Base-by-base conservation (phyloP, 1,284 basidiomycete species). In the Fomitopsis pinicola region DNA sequence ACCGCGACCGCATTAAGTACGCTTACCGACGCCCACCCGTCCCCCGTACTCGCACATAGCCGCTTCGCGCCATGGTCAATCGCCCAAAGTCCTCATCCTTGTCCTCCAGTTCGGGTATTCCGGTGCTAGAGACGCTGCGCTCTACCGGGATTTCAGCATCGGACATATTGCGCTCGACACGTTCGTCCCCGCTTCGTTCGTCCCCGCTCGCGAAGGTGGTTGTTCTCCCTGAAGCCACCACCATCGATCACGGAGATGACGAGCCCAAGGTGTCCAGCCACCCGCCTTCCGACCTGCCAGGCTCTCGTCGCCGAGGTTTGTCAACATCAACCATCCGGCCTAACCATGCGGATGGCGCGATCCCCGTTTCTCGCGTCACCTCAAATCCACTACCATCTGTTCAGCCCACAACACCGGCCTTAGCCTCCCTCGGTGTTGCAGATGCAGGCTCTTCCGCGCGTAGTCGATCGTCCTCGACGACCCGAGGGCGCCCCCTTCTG, bases 271-370 rank as follows among this genome's bases (percentile, higher is more conserved):
- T 33, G 19, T 54, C 52, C 19, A 9, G 15, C 2, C 3, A 15
- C 6, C 22, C 52, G 12, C 35, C 3, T 12, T 2, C 28, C 19
- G 40, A 56, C 14, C 19, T 42, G 9, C 46, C 33, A 22, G 36
- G 44, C 40, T 44, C 33, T 44, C 60, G 60, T 7, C 45, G 56
- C 10, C 64, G 67, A 15, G 67, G 65, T 15, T 59, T 42, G 14
- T 69, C 68, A 10, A 64, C 64, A 30, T 70, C 69, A 0, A 68
- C 66, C 50, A 67, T 70, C 59, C 67, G 65, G 7, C 58, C 64
- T 62, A 2, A 19, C 56, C 44, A 33, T 10, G 17, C 17, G 40
- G 10, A 42, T 30, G 28, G 48, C 48, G 33, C 62, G 1, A 46
- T 55, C 10, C 65, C 64, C 30, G 62, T 73, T 42, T 53, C 64